Conservation (phyloP, 1,284 basidiomycete species). For the Pseudozyma sp. region DNA sequence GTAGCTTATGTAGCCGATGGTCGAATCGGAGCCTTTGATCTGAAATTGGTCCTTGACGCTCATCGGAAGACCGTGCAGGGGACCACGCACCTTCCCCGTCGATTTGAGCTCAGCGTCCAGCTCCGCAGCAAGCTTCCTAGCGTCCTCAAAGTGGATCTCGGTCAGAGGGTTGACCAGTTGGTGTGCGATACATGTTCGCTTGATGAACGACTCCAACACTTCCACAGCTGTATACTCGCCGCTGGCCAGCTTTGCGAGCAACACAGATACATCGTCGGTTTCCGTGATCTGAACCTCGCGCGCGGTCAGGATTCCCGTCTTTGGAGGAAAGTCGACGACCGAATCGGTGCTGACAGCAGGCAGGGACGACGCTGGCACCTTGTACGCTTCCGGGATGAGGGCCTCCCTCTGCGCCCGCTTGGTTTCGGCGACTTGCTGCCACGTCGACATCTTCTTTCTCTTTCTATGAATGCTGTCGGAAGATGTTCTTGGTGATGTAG, state of each 20-base stretch:
- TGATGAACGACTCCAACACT: constrained; percentile 80
- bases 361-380: constrained; percentile 22
- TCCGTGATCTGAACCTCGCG: constrained; percentile 52
- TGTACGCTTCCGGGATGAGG: constrained; percentile 43
- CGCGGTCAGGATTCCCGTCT: constrained; percentile 33
- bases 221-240: constrained; percentile 76
- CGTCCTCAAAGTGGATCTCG: constrained; percentile 77
- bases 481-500: too few relatives aligned
- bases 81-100: constrained; percentile 73
- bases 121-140: constrained; percentile 73
- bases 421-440: constrained; percentile 39
- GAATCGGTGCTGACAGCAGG: constrained; percentile 29
- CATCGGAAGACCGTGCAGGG: constrained; percentile 76
- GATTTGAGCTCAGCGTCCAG: constrained; percentile 73
- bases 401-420: constrained; percentile 46
- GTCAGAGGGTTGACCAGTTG: constrained; percentile 76
- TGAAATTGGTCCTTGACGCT: constrained; percentile 77
- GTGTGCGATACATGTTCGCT: constrained; percentile 82
- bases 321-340: constrained; percentile 40
- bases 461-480: background rate
- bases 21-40: constrained; percentile 75
- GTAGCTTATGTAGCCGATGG: constrained; percentile 76
- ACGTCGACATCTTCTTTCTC: constrained; percentile 24
- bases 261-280: constrained; percentile 70
- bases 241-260: constrained; percentile 73